phyloP scores from a whole-genome alignment of 1,139 yeast genomes.

The Geotrichum cucujoidarum region DNA sequence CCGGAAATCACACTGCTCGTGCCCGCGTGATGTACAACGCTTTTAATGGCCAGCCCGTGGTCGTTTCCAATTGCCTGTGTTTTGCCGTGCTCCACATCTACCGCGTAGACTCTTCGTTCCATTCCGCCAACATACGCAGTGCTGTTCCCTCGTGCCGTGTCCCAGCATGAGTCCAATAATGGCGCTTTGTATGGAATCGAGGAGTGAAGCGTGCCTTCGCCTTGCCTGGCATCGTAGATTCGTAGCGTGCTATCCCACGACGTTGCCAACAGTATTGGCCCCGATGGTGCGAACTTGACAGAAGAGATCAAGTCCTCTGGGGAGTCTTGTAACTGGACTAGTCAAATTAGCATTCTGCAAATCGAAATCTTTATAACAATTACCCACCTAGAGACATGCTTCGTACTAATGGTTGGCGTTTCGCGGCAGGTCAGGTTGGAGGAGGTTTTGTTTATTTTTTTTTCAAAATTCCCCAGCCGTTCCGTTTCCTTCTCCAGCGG shows the following conservation, averaged over 20 bases:
- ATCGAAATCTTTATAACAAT: background rate
- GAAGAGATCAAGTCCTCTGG: constrained; percentile 34
- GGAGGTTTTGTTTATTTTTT: no score
- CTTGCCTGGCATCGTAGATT: constrained; percentile 29
- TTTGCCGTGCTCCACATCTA: constrained; percentile 29
- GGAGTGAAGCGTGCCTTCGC: constrained; percentile 20
- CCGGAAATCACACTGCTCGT: constrained; percentile 45
- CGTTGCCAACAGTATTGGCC: constrained; percentile 32
- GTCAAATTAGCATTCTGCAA: background rate
- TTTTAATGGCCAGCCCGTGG: constrained; percentile 37
- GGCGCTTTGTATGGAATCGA: constrained; percentile 30
- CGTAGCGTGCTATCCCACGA: constrained; percentile 38
- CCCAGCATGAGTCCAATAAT: constrained; percentile 35
- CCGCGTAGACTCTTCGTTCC: constrained; percentile 29
- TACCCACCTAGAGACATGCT: background rate
- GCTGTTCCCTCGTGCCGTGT: constrained; percentile 20
- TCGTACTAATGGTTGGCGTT: no score
- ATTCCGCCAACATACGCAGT: constrained; percentile 31
- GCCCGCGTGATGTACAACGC: constrained; percentile 28
- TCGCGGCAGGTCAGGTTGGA: no score
- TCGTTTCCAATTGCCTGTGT: constrained; percentile 29
- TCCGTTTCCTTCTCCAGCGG: no score
- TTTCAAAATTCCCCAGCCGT: no score
- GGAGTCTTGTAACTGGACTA: constrained; percentile 21
- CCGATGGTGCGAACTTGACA: constrained; percentile 29